Conservation (phyloP, 768 basidiomycete species). For the Grammothele lineata region DNA sequence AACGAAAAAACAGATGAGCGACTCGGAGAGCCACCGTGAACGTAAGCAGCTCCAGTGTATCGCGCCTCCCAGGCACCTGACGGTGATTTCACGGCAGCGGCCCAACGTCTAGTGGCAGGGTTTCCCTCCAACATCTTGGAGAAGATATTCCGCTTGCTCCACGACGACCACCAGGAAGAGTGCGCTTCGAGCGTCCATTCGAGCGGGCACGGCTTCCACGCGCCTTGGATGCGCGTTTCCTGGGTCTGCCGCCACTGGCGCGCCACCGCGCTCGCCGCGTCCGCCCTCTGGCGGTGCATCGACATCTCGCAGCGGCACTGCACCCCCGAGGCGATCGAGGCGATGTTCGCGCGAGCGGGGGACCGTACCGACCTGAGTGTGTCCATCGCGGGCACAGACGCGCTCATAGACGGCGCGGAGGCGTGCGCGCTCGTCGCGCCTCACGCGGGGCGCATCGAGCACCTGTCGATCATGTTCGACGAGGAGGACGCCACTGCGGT, state of each 20-base stretch:
- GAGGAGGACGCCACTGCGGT: not conserved
- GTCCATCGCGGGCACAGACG: not conserved
- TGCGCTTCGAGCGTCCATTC: not conserved
- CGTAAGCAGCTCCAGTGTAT: no score
- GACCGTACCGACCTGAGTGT: not conserved
- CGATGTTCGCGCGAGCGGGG: not conserved
- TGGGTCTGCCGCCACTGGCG: conserved; percentile 12
- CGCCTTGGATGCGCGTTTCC: not conserved
- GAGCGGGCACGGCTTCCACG: not conserved
- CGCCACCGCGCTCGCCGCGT: conserved; percentile 5
- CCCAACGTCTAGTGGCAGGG: no score
- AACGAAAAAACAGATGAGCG: no score
- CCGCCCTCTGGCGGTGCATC: conserved; percentile 4
- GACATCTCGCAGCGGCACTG: not conserved
- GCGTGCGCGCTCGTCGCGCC: not conserved
- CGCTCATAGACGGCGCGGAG: not conserved
- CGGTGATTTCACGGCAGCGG: no score
- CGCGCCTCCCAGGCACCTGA: no score
- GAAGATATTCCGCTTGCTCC: not conserved
- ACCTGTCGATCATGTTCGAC: not conserved
- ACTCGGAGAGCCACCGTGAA: no score
- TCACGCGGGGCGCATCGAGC: not conserved
- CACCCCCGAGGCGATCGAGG: not conserved
- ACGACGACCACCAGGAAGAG: not conserved
- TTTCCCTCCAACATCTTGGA: not conserved